Conservation (phyloP, 1,139 yeast species). For the Scheffersomyces segobiensis region DNA sequence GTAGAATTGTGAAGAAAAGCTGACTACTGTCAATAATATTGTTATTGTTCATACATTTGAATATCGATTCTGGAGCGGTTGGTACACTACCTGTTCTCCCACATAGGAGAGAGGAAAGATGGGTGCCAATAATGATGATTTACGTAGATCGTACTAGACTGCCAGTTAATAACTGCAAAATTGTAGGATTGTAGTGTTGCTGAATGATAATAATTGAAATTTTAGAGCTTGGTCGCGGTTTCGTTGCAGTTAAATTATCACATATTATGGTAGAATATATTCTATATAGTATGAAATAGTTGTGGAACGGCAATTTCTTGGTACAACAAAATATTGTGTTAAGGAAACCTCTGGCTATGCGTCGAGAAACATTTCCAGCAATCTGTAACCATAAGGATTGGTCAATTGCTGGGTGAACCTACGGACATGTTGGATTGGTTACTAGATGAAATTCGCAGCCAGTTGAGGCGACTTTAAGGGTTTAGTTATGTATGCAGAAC, state of each 20-base stretch:
- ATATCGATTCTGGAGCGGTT: not conserved
- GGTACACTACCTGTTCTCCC: not conserved
- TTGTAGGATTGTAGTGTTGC: no score
- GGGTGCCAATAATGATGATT: not conserved
- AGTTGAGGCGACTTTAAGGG: not conserved
- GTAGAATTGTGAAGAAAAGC: not conserved
- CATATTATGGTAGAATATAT: no score
- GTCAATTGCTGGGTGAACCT: not conserved
- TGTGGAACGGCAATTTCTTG: no score
- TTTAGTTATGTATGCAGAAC: not conserved
- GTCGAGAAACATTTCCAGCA: not conserved
- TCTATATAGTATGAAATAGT: no score
- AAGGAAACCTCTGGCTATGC: no score
- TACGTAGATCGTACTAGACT: not conserved
- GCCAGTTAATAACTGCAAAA: no score
- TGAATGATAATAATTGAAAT: no score
- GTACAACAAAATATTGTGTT: no score
- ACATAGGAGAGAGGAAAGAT: not conserved
- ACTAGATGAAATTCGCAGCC: not conserved
- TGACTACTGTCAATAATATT: not conserved
- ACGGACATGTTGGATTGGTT: not conserved
- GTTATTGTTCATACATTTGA: not conserved
- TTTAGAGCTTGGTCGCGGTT: no score
- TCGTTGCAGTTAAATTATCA: no score
- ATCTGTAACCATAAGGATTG: not conserved